These are phyloP conservation scores for Lentinula aciculospora DNA, from an alignment of 768 basidiomycete genomes.

Conservation along the genomic window DNA sequence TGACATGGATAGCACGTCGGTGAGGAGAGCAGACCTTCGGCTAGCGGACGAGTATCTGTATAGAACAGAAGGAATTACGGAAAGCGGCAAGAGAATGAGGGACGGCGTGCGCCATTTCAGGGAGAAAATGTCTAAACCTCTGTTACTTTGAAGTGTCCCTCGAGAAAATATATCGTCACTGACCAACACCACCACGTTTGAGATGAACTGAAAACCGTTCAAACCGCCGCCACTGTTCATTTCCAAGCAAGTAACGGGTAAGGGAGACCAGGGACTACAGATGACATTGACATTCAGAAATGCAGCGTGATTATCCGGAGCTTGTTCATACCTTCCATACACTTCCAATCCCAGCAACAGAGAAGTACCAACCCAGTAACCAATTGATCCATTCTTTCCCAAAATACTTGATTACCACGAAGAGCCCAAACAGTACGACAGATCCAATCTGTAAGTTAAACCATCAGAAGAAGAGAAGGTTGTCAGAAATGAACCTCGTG, in stretches of 20 bases:
- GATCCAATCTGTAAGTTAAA: slow-evolving; percentile 54
- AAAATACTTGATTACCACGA: slow-evolving; percentile 64
- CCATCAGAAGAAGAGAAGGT: too few relatives aligned
- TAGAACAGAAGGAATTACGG: slow-evolving; percentile 57
- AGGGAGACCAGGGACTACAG: slow-evolving; percentile 48
- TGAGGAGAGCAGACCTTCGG: slow-evolving; percentile 64
- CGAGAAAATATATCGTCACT: slow-evolving; percentile 7
- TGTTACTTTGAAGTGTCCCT: slow-evolving; percentile 6
- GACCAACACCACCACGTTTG: slow-evolving; percentile 44
- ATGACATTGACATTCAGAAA: slow-evolving; percentile 8
- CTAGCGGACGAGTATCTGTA: slow-evolving; percentile 43
- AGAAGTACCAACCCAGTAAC: slow-evolving; percentile 73
- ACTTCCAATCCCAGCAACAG: slow-evolving; percentile 56
- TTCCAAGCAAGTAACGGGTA: slow-evolving; percentile 42
- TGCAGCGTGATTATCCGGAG: neutral
- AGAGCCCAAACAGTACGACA: slow-evolving; percentile 60
- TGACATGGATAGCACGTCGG: slow-evolving; percentile 70
- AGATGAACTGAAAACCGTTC: slow-evolving; percentile 37
- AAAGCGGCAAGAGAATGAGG: slow-evolving; percentile 49
- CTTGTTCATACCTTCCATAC: slow-evolving; percentile 56
- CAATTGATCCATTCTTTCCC: slow-evolving; percentile 82
- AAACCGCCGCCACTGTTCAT: slow-evolving; percentile 52
- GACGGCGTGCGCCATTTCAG: slow-evolving; percentile 57
- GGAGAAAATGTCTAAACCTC: slow-evolving; percentile 16
- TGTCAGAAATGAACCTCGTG: neutral